Evolutionary conservation across 2,329 filamentous ascomycete genomes (phyloP), one percentile per base, ranked within the genome.

Genomic region (Clathrospora elynae): DNA sequence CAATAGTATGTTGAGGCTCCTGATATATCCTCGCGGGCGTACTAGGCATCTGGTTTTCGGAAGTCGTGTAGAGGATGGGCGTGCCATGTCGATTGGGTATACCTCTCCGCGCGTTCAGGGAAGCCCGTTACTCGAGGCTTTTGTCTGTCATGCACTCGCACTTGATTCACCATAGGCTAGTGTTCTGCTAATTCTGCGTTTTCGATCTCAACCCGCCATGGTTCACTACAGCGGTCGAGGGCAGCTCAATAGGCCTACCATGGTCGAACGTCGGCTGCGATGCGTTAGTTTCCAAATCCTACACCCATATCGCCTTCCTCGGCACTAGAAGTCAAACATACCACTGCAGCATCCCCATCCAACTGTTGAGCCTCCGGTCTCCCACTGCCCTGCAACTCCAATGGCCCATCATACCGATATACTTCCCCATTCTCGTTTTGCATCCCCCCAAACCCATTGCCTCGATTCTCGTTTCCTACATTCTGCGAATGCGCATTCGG

Each of bases 181-280:
- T n/a, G 20, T 23, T 23, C 14, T 14, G 14, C 9, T 10, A n/a
- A 9, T 7, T 25, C 14, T 14, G 16, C 22, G 20, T 12, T n/a
- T 14, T 16, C 29, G 10, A 11, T 6, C 10, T 37, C 19, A n/a
- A n/a, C n/a, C n/a, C 13, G 20, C 31, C 3, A 13, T 17, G 5
- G 8, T 13, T 33, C 16, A 25, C 17, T 8, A 33, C 22, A 11
- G 6, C 35, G 29, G 29, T 26, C 11, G 41, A 35, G 3, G 52
- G 52, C 22, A 55, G 20, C 42, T 55, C 49, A n/a, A 48, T 20
- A 13, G 49, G 46, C 22, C 25, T 36, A 2, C 26, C 19, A 26
- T 49, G 25, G 28, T 52, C 35, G 3, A 50, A 33, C 2, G 19
- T 30, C 6, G 47, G 38, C 47, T 50, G 9, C 8, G 5, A n/a